Evolutionary conservation across 345 rosid genomes (phyloP), one percentile per base, ranked within the genome.

Genomic region (Lenwebbia sp.): DNA sequence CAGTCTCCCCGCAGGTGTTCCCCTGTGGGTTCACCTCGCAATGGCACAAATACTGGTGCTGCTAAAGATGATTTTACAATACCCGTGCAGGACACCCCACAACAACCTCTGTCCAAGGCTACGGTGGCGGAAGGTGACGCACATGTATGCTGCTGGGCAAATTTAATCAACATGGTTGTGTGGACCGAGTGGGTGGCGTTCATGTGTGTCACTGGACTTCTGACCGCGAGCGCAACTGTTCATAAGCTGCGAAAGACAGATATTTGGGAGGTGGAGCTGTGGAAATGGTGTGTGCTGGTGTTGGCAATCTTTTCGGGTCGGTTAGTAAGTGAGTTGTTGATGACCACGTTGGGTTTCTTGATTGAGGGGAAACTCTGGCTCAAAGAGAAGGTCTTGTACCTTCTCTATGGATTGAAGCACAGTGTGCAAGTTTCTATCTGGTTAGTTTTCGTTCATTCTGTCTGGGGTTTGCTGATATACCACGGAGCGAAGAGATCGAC

Each of bases 221-320:
- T 94, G 41, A 44, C 89, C 82, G 89, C 90, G 33, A 91, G 93
- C 89, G 86, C 91, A 81, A 92, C 90, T 5, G 70, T 90, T 54
- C 70, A 90, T 58, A 88, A 85, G 65, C 65, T 94, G 88, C 56
- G 58, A 62, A 58, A 86, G 50, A 51, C 33, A n/a, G 23, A 53
- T 50, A 76, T 93, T 70, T 91, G 93, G 95, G 90, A 93, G 41
- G 86, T 93, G 83, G 88, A 88, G 54, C 82, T 94, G 76, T 94
- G 94, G 95, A 94, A 92, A 91, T 94, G 96, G 94, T 91, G 90
- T 86, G 92, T 91, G 83, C 86, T 93, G 49, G 84, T 92, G 12
- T 51, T 92, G 83, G 94, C 92, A 21, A 88, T 92, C 52, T 90
- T 93, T 85, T 89, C 90, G 57, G 95, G 96, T 50, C 88, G 93